Percentiles rank a stretch among this genome's conserved stretches.
These are phyloP conservation scores for Cutaneotrichosporon dermatis DNA, from an alignment of 1,284 basidiomycete genomes.

Conservation along the genomic window DNA sequence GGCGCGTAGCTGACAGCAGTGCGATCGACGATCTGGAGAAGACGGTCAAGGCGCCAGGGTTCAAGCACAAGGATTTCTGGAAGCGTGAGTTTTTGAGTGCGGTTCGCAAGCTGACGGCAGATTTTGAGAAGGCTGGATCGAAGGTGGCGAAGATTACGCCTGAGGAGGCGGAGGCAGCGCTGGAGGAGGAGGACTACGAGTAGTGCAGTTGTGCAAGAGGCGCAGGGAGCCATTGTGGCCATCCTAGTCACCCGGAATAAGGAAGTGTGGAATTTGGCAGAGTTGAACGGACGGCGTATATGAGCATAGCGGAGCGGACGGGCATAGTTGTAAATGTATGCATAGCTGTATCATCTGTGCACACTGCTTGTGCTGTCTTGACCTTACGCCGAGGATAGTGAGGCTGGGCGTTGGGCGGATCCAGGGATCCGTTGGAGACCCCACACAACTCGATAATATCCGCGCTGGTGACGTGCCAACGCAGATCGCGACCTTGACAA, in stretches of 20 bases:
- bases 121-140: conserved; percentile 35
- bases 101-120: conserved; percentile 16
- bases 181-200: conserved; percentile 28
- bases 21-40: conserved; percentile 34
- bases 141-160: conserved; percentile 32
- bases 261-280: too few relatives aligned
- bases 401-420: too few relatives aligned
- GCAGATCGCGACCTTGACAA: not conserved
- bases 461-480: not conserved
- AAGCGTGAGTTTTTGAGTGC: conserved; percentile 1
- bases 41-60: conserved; percentile 30
- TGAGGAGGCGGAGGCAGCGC: conserved; percentile 42
- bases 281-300: too few relatives aligned
- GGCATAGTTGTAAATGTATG: not conserved
- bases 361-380: too few relatives aligned
- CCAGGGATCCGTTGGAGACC: too few relatives aligned
- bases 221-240: too few relatives aligned
- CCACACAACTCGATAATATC: too few relatives aligned
- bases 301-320: too few relatives aligned
- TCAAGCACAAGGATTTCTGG: conserved; percentile 49
- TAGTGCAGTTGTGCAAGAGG: not conserved
- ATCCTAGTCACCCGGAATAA: too few relatives aligned
- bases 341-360: not conserved
- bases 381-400: too few relatives aligned
- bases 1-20: conserved; percentile 16